Base-by-base conservation (phyloP, 1,284 basidiomycete genomes). In the Calocybe gambosa region DNA sequence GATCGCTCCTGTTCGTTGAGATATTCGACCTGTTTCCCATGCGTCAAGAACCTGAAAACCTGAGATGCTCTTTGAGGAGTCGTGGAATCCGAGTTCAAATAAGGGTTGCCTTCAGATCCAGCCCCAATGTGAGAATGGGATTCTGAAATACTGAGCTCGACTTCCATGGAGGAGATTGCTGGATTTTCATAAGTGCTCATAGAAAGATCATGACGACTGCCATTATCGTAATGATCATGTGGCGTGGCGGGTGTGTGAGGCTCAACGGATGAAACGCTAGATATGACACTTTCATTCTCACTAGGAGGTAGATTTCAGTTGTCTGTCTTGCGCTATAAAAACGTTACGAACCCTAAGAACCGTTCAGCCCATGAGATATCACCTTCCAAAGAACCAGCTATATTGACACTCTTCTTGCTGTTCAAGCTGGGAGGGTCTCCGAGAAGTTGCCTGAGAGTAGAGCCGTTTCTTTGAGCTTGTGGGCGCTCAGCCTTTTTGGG, bases 331-430 rank as follows among this genome's bases (percentile, higher is more conserved):
- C 13, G 18, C 18, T 38, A 10, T 43, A 43, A 31, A 31, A 40
- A 23, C 26, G 8, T 43, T 43, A 57, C 78, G 50, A 56, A 87
- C 85, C 72, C 75, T 47, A 89, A 67, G 60, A 77, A 80, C 28
- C 74, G 73, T 63, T 89, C 85, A 9, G 85, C 85, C 85, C 85
- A 89, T 2, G 83, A 86, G 43, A 89, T 84, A 55, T 88, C 85
- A 8, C 82, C 80, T 57, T 85, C 82, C 8, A 50, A 48, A 2
- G 59, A 62, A 45, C 64, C 70, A 16, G 61, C 59, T 21, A 67
- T 62, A 42, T 61, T 53, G 0, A 56, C 63, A 34, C 15, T 13
- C 18, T 58, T 52, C 28, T 51, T 56, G n/a, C 60, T 61, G 20
- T 50, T 56, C 28, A 59, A 46, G 46, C 59, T 60, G 8, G 71